Base-by-base conservation (phyloP, 345 rosid genomes). In the Clausena lansium region DNA sequence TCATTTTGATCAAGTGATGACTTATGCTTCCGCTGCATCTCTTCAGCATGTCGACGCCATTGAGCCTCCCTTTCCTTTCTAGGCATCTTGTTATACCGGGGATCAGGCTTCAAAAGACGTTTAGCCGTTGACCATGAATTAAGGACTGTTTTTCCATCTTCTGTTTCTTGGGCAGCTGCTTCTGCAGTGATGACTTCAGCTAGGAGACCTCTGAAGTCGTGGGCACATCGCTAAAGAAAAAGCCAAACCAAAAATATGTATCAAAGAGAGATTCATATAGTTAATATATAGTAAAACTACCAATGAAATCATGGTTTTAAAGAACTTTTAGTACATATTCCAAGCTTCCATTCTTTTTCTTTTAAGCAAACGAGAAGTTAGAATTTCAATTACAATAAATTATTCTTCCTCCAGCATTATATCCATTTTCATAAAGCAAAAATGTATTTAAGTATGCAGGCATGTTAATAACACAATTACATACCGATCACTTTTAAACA, bases 51-150 rank as follows among this genome's bases (percentile, higher is more conserved):
- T 59, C 98, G 85, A 1, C 88, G 93, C 99, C 98, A 96, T 79
- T 87, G 15, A 41, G 79, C 75, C 81, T 96, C 98, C 75, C 98
- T 89, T 62, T 94, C 95, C 76, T 91, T 88, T 75, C 97, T 86
- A 0, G 97, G 98, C 94, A 91, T 88, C 85, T 91, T 96, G 86
- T 76, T 90, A 85, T 90, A 94, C 61, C 99, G 83, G 22, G 89
- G 85, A 81, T 96, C 98, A 1, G 86, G 75, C 85, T 92, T 96
- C 25, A 94, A 87, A 64, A 89, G 80, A 35, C 86, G 93, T 84
- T 92, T 96, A 38, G 98, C 97, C 0, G 92, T 89, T 57, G 99
- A 92, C 99, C 99, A 96, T 0, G 98, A 96, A 79, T 90, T 92
- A 35, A 96, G 88, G 70, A 86, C 86, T 2, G 95, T 89, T 82